Evolutionary conservation across 305 asterid species (phyloP).

Genomic region (Ajuga reptans): DNA sequence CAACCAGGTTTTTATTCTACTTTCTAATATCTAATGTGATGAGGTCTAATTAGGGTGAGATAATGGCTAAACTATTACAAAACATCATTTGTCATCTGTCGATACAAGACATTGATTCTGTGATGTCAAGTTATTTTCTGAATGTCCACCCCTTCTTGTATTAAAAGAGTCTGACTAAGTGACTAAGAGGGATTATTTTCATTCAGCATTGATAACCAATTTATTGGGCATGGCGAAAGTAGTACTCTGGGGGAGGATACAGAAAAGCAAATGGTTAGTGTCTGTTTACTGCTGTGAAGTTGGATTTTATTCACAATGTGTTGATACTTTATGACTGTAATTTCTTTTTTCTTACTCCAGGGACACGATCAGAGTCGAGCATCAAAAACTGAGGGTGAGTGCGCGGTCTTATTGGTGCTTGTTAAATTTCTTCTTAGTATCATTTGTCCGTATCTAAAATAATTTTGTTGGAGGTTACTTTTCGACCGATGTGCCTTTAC

Average conservation of each 20-base stretch:
- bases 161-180: not conserved
- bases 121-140: not conserved
- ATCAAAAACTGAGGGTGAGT: constrained; percentile 67
- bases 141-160: not conserved
- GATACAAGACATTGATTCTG: not conserved
- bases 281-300: constrained; percentile 13
- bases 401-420: constrained; percentile 4
- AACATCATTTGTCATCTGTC: not conserved
- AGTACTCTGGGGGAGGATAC: constrained; percentile 37
- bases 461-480: not conserved
- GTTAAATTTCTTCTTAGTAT: constrained; percentile 13
- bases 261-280: constrained; percentile 37
- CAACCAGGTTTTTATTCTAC: constrained; percentile 28
- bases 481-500: not conserved
- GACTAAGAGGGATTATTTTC: constrained; percentile 16
- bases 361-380: constrained; percentile 33
- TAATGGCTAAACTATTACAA: constrained; percentile 8
- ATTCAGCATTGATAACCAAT: constrained; percentile 36
- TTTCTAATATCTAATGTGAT: constrained; percentile 9
- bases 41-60: constrained; percentile 5
- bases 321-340: not conserved
- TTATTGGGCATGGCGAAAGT: constrained; percentile 38
- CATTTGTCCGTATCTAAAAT: not conserved
- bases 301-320: constrained; percentile 1
- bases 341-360: constrained; percentile 34